Evolutionary conservation across 768 basidiomycete genomes (phyloP).

Genomic region (Mycena alexandri): DNA sequence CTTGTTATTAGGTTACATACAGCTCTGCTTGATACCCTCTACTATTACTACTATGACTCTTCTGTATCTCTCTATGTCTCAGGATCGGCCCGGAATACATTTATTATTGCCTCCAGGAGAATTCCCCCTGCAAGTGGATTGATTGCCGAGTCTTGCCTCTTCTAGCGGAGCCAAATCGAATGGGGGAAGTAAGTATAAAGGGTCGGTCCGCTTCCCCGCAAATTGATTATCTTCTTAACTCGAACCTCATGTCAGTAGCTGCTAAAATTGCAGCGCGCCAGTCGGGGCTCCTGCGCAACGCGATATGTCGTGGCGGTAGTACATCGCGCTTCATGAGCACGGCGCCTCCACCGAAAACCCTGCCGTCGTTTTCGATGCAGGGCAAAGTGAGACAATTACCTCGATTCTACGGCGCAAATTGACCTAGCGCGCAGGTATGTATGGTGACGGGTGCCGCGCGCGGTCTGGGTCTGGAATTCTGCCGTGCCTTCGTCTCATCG

Average conservation of each 20-base stretch:
- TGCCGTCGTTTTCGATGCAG: slow-evolving; percentile 84
- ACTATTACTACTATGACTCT: slow-evolving; percentile 49
- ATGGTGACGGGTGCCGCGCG: slow-evolving; percentile 94
- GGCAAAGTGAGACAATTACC: slow-evolving; percentile 66
- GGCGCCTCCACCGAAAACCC: slow-evolving; percentile 57
- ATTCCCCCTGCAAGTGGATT: no score
- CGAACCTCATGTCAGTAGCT: slow-evolving; percentile 20
- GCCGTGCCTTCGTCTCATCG: slow-evolving; percentile 91
- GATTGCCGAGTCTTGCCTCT: no score
- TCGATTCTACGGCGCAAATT: slow-evolving; percentile 9
- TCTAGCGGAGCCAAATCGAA: no score
- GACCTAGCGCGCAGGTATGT: slow-evolving; percentile 70
- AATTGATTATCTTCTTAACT: neutral
- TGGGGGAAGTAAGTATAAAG: no score
- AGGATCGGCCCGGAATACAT: slow-evolving; percentile 35
- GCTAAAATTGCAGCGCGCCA: slow-evolving; percentile 30
- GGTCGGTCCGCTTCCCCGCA: slow-evolving; percentile 9
- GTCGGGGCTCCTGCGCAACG: slow-evolving; percentile 17
- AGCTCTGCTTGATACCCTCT: slow-evolving; percentile 49
- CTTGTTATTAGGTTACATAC: slow-evolving; percentile 44
- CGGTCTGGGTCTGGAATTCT: slow-evolving; percentile 92
- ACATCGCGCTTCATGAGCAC: slow-evolving; percentile 36
- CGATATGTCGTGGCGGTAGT: slow-evolving; percentile 45
- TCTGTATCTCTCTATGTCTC: slow-evolving; percentile 49
- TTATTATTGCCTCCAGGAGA: slow-evolving; percentile 3